phyloP scores from a whole-genome alignment of 495 filamentous ascomycete species.

The Aspergillus leporis region DNA sequence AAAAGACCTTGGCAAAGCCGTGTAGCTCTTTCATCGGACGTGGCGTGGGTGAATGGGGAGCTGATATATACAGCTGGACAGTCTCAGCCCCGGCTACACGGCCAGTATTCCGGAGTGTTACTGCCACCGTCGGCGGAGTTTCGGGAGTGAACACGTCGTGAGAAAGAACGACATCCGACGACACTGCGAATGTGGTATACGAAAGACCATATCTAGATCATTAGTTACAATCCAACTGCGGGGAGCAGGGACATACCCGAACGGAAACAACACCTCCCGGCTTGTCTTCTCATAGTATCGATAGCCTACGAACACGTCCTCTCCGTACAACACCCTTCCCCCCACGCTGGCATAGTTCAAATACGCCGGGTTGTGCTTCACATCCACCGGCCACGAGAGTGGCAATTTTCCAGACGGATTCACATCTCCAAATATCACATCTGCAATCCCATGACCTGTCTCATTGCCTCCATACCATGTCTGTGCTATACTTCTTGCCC shows the following conservation, averaged over 20 bases:
- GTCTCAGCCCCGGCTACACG: conserved; percentile 61
- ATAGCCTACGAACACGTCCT: conserved; percentile 75
- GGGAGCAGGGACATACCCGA: conserved; percentile 14
- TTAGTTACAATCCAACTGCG: background rate
- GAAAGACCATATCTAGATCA: conserved; percentile 53
- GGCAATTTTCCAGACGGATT: conserved; percentile 52
- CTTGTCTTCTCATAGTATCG: conserved; percentile 77
- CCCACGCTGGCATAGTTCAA: conserved; percentile 67
- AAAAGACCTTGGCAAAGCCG: conserved; percentile 66
- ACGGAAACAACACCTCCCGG: conserved; percentile 22
- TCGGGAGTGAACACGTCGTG: conserved; percentile 53
- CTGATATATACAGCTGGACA: conserved; percentile 68
- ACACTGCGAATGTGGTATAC: conserved; percentile 66
- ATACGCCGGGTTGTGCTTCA: conserved; percentile 68
- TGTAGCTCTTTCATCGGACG: conserved; percentile 45
- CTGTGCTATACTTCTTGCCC: conserved; percentile 63
- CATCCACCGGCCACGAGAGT: conserved; percentile 59
- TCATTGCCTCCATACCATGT: conserved; percentile 68
- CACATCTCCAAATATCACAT: conserved; percentile 58
- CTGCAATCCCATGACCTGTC: conserved; percentile 53
- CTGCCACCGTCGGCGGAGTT: conserved; percentile 53
- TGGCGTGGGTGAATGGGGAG: conserved; percentile 46
- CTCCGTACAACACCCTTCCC: conserved; percentile 67
- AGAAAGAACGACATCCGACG: conserved; percentile 31
- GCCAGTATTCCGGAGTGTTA: conserved; percentile 54